These are phyloP conservation scores for Fusarium equiseti DNA, from an alignment of 2,329 filamentous ascomycete species.

Conservation along the genomic window DNA sequence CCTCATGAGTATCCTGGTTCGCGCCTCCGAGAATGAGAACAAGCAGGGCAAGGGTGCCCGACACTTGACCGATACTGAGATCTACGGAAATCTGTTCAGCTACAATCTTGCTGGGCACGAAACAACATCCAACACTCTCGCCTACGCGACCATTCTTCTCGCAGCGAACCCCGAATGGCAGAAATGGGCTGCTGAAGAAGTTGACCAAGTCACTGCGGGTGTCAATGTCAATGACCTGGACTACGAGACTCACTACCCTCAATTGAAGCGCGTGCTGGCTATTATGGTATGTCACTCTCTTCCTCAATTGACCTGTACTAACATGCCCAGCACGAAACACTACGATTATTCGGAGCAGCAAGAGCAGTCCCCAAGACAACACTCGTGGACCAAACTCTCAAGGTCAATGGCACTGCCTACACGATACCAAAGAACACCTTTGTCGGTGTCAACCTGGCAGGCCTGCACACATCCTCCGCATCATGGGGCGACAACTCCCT, in stretches of 20 bases:
- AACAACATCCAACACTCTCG: slow-evolving; percentile 60
- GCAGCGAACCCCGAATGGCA: slow-evolving; percentile 59
- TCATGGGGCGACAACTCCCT: slow-evolving; percentile 40
- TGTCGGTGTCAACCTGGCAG: slow-evolving; percentile 35
- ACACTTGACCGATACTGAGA: slow-evolving; percentile 55
- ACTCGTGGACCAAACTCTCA: slow-evolving; percentile 25
- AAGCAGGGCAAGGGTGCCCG: slow-evolving; percentile 23
- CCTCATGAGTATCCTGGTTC: slow-evolving; percentile 39
- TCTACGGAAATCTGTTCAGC: slow-evolving; percentile 63
- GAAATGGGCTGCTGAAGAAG: slow-evolving; percentile 58
- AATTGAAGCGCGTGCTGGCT: slow-evolving; percentile 35
- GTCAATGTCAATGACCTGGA: slow-evolving; percentile 27
- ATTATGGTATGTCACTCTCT: slow-evolving; percentile 24
- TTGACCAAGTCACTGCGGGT: slow-evolving; percentile 27
- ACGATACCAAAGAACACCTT: slow-evolving; percentile 36
- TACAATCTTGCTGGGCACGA: slow-evolving; percentile 65
- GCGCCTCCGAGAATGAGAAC: slow-evolving; percentile 33
- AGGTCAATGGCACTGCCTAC: slow-evolving; percentile 32
- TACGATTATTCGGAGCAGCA: slow-evolving; percentile 36
- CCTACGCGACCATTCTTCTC: slow-evolving; percentile 58
- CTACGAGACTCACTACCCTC: slow-evolving; percentile 38
- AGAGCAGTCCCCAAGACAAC: slow-evolving; percentile 39
- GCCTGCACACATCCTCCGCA: slow-evolving; percentile 30
- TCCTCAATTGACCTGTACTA: neutral
- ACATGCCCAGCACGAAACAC: slow-evolving; percentile 32